Evolutionary conservation across 73 alveolate species (phyloP), one percentile per base, ranked within the genome.

Genomic region (Paramecium sonneborni): DNA sequence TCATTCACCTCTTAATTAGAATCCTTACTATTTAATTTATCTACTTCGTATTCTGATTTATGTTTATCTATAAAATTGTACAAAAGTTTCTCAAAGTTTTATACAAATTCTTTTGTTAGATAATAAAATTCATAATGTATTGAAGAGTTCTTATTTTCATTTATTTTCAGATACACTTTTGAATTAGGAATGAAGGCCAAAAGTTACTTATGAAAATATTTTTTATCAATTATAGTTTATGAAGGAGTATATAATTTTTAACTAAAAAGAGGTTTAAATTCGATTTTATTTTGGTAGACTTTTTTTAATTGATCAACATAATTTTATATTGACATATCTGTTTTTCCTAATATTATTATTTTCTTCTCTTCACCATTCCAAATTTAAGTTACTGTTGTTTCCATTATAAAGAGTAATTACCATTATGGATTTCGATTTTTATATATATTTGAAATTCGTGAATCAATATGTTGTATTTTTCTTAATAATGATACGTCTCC

Each of bases 261-360:
- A 34, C 62, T 62, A 72, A 72, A 72, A 8, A 72, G 15, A 34
- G 86, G 58, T 72, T 32, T 34, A 34, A 72, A 72, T 15, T 32
- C 67, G 5, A 72, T 72, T 72, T 38, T 72, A 4, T 18, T 18
- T 35, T 35, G 32, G 20, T 72, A 72, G 1, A 32, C 2, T 37
- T 72, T 9, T 72, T 18, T 72, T 34, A 72, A 37, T 28, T 72
- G 30, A 5, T 1, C 2, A 35, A 72, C 24, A 72, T 72, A 72
- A 2, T 72, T 2, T 41, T 72, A 37, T n/a, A 72, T 72, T n/a
- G 55, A 12, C 14, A 32, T 14, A 72, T 35, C 26, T 15, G 86
- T 72, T 37, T 72, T 72, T 6, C 86, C 86, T 41, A 72, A 72
- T 72, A 32, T 72, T 12, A 72, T 72, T 4, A 72, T 5, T 28